Base-by-base conservation (phyloP, 768 basidiomycete species). In the Rhizopogon vulgaris region DNA sequence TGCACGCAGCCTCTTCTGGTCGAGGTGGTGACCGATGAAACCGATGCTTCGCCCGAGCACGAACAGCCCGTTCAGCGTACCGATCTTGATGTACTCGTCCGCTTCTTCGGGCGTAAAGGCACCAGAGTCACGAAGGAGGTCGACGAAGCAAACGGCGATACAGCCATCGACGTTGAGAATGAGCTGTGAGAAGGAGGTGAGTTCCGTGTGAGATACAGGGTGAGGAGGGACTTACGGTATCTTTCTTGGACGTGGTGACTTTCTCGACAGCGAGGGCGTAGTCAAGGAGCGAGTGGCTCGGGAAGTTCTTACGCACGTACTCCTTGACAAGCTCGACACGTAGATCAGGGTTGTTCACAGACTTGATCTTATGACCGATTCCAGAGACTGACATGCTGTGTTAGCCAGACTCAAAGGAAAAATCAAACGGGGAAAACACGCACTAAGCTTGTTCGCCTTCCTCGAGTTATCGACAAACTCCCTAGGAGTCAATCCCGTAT, bases 341-440 rank as follows among this genome's bases (percentile, higher is more conserved):
- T 41, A 91, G 78, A 77, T 94, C 91, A 43, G 91, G 92, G 82
- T 94, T 94, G 73, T 91, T 94, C 58, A 93, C 90, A 58, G 87
- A 92, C 84, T 99, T 99, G 79, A 99, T 96, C 83, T 98, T 98
- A 85, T 99, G 95, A 41, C 95, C 95, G 59, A 99, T 99, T 77
- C 95, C 95, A 59, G 85, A 88, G 78, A 97, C 88, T 89, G 57
- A 34, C 9, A 12, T 49, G 43, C 37, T 25, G 3, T 41, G 52
- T 39, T 6, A 49, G 27, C 9, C 22, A 7, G n/a, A 2, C 22
- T 11, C 15, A 15, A 34, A 28, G 41, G n/a, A 14, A 24, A 8
- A 6, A n/a, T n/a, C 4, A 9, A 40, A 41, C 3, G 40, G 32
- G n/a, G 10, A 38, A 22, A 48, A 10, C 18, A 80, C 85, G 55